Base-by-base conservation (phyloP, 1,139 yeast species). In the Insectozyma bohioensis region DNA sequence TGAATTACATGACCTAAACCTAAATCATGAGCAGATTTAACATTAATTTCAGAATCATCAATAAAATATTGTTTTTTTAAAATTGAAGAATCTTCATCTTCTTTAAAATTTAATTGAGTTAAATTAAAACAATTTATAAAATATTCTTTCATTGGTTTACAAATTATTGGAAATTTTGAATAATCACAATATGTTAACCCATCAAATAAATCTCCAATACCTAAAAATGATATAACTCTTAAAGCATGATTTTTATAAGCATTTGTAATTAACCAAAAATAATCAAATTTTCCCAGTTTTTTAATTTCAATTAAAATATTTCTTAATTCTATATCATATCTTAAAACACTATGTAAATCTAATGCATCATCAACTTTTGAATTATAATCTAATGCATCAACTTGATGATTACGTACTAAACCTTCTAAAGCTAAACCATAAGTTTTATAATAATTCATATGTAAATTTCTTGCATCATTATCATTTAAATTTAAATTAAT, bases 401-500 rank as follows among this genome's bases (percentile, higher is more conserved):
- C 85, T 41, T 78, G 77, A 52, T 88, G 90, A 54, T 79, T 75
- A 53, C 87, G 70, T 4, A 87, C 95, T 14, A 54, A 40, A 10
- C 98, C 98, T 56, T 92, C 95, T 31, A 92, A 75, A 0, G 97
- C 97, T 41, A 92, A 70, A 0, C 98, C 98, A 50, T 88, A 92
- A 28, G 85, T 82, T 45, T 75, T 77, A 57, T 90, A 92, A 61
- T 92, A 92, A 43, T 73, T 72, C 52, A 68, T 66, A 50, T 87
- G 95, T 38, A 90, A 67, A 23, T 65, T 53, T 33, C 72, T 75
- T 1, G 98, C 97, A n/a, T 82, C 87, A 36, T 80, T 82, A 45
- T 82, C 88, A 37, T 67, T 64, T 26, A 92, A 61, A 12, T 68
- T 54, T 33, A 92, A 67, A 33, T 72, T 70, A 35, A 70, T 69